A percentile compares a stretch with the other conserved stretches of the same genome.
Conservation (phyloP, 2,329 filamentous ascomycete genomes). For the Pezicula neosporulosa region DNA sequence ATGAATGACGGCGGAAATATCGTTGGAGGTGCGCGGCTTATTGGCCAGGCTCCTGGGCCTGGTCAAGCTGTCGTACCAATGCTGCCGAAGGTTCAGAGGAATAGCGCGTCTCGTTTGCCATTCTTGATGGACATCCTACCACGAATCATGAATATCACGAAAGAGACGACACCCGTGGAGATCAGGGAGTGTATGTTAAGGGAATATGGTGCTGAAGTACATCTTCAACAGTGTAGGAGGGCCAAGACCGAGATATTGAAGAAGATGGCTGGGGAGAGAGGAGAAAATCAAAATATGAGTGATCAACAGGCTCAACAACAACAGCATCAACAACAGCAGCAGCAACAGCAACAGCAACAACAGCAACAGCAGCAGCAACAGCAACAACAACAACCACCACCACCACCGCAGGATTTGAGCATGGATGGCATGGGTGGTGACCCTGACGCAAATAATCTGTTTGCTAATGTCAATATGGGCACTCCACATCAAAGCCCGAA, state of each 20-base stretch:
- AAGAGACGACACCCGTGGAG: conserved; percentile 56
- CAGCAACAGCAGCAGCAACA: not conserved
- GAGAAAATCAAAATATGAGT: conserved; percentile 2
- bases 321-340: conserved; percentile 2
- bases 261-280: conserved; percentile 12
- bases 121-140: conserved; percentile 60
- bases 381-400: not conserved
- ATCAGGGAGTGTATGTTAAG: conserved; percentile 53
- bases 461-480: conserved; percentile 13
- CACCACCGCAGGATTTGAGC: not conserved
- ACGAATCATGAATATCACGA: conserved; percentile 53
- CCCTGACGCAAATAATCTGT: conserved; percentile 11
- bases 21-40: conserved; percentile 23
- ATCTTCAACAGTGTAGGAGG: conserved; percentile 28
- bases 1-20: conserved; percentile 26
- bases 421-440: conserved; percentile 19
- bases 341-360: conserved; percentile 1
- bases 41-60: conserved; percentile 16
- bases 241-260: conserved; percentile 30
- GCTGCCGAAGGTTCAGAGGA: conserved; percentile 28
- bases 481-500: conserved; percentile 12
- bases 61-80: conserved; percentile 16
- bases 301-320: not conserved
- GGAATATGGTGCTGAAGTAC: conserved; percentile 27
- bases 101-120: conserved; percentile 33